phyloP scores from a whole-genome alignment of 805 yeast species.

The Candida silvatica region DNA sequence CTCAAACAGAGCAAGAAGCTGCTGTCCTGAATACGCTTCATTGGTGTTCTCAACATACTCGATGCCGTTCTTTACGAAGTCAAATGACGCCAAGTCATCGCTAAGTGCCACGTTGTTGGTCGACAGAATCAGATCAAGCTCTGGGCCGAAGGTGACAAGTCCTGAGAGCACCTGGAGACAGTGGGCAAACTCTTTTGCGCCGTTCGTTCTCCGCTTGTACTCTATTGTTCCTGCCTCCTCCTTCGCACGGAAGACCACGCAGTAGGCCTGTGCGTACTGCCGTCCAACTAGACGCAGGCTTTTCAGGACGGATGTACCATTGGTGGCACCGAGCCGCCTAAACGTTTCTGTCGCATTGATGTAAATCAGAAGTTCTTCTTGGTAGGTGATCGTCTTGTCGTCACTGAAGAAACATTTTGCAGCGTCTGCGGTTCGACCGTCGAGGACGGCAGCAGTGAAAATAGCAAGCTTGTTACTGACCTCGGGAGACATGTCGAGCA shows the following conservation, averaged over 20 bases:
- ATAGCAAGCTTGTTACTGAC: no score
- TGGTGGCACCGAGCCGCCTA: constrained; percentile 3
- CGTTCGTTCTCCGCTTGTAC: constrained; percentile 3
- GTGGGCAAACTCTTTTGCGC: constrained; percentile 2
- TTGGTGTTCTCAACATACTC: not conserved
- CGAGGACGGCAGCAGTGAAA: no score
- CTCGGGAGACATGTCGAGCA: no score
- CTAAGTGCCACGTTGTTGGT: not conserved
- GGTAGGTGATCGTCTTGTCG: not conserved
- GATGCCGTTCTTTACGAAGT: not conserved
- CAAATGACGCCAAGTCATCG: not conserved
- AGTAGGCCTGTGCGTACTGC: no score
- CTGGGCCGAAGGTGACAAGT: constrained; percentile 1
- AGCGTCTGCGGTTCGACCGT: constrained; percentile 1
- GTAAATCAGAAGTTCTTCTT: constrained; percentile 4
- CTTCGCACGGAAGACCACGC: no score
- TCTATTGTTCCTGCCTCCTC: constrained; percentile 5
- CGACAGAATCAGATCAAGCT: constrained; percentile 1
- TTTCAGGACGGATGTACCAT: not conserved
- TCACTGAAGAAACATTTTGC: constrained; percentile 3
- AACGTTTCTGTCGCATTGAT: constrained; percentile 5
- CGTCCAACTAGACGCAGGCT: no score
- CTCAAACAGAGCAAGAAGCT: no score
- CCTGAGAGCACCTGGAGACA: not conserved
- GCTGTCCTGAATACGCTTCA: not conserved